A percentile compares a stretch with the other conserved stretches of the same genome.
phyloP scores from a whole-genome alignment of 1,284 basidiomycete genomes.

The Ceratobasidium papillatum region DNA sequence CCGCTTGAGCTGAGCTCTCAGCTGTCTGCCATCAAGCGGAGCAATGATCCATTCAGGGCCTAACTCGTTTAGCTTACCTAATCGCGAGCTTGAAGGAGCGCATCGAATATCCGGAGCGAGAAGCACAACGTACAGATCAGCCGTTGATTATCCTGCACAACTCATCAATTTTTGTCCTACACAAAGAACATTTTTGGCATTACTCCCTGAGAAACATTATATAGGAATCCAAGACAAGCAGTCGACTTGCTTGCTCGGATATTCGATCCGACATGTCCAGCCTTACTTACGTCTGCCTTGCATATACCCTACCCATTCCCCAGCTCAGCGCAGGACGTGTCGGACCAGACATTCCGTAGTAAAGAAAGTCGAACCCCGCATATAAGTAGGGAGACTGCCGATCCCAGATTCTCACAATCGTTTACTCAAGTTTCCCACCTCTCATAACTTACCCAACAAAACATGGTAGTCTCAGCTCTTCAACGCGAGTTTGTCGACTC shows the following conservation, averaged over 20 bases:
- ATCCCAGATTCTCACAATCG: neutral
- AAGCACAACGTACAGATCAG: neutral
- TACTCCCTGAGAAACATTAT: too few relatives aligned
- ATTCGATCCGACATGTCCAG: neutral
- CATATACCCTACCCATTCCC: neutral
- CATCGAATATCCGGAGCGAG: neutral
- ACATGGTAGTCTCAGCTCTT: neutral
- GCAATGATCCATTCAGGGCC: neutral
- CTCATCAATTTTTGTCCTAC: neutral
- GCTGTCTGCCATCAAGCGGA: neutral
- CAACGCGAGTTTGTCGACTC: constrained; percentile 37
- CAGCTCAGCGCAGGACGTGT: neutral
- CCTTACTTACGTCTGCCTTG: too few relatives aligned
- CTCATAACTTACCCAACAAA: neutral
- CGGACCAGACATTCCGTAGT: neutral
- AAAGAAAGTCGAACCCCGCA: neutral
- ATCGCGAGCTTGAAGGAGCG: neutral
- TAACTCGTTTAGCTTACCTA: neutral
- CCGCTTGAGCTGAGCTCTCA: neutral
- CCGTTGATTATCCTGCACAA: neutral
- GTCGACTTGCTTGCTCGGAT: too few relatives aligned
- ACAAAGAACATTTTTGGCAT: neutral
- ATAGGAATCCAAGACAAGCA: too few relatives aligned
- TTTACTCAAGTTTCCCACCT: too few relatives aligned
- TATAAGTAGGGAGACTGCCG: neutral